These are phyloP conservation scores for Hypomyces rosellus DNA, from an alignment of 2,329 filamentous ascomycete genomes.

Conservation along the genomic window DNA sequence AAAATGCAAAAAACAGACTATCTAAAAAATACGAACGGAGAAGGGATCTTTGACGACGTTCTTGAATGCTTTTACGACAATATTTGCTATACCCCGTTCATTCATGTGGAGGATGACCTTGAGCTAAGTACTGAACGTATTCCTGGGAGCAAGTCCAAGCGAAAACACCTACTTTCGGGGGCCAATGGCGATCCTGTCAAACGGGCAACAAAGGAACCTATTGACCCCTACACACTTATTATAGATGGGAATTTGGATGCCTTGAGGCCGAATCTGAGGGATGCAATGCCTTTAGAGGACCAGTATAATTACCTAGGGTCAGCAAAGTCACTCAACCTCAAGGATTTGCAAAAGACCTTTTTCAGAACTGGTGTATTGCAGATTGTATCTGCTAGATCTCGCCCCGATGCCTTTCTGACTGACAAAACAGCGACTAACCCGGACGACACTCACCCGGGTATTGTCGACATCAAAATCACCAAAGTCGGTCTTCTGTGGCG, in stretches of 20 bases:
- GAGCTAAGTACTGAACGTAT: conserved; percentile 72
- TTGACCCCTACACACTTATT: conserved; percentile 93
- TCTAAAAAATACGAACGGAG: conserved; percentile 85
- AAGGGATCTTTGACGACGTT: conserved; percentile 89
- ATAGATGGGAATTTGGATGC: conserved; percentile 81
- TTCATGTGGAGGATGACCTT: conserved; percentile 89
- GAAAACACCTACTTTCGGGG: conserved; percentile 62
- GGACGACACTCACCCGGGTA: conserved; percentile 78
- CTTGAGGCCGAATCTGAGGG: conserved; percentile 77
- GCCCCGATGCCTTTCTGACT: conserved; percentile 91
- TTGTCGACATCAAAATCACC: conserved; percentile 95
- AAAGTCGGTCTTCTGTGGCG: conserved; percentile 94
- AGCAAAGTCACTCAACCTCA: conserved; percentile 67
- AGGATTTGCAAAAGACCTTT: conserved; percentile 79
- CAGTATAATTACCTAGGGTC: conserved; percentile 84
- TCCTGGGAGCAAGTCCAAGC: conserved; percentile 63
- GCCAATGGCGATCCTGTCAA: conserved; percentile 47
- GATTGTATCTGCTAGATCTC: conserved; percentile 87
- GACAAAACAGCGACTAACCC: conserved; percentile 81
- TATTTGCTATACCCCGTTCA: conserved; percentile 96
- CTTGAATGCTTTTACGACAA: conserved; percentile 98
- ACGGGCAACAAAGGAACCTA: conserved; percentile 68
- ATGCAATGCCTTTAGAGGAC: conserved; percentile 89
- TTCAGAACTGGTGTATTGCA: conserved; percentile 88
- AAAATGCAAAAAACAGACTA: conserved; percentile 98